Conservation (phyloP, 306 rosid genomes). For the Geum urbanum region DNA sequence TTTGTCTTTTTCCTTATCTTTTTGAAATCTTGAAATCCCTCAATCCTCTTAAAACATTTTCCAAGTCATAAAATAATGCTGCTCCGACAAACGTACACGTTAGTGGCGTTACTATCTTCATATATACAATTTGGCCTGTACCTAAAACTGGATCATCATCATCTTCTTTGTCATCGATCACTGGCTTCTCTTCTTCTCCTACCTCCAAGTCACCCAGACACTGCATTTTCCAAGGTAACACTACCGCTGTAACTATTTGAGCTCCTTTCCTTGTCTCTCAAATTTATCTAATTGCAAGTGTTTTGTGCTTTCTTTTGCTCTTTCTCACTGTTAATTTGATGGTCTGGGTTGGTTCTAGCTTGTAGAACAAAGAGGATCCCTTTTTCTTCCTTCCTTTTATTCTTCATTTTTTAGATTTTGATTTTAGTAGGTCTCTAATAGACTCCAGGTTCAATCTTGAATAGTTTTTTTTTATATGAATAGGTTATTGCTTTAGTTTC, state of each 20-base stretch:
- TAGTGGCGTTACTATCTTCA: too few relatives aligned
- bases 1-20: not conserved
- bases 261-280: not conserved
- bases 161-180: not conserved
- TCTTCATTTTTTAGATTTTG: not conserved
- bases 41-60: too few relatives aligned
- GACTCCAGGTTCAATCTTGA: not conserved
- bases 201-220: not conserved
- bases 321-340: not conserved
- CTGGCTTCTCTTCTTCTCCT: not conserved
- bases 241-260: not conserved
- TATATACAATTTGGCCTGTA: not conserved
- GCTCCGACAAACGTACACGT: not conserved
- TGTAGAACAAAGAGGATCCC: conserved; percentile 9
- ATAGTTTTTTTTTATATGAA: too few relatives aligned
- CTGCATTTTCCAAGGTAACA: conserved; percentile 1
- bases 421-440: not conserved
- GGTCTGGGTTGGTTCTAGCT: not conserved
- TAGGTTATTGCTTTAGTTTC: too few relatives aligned
- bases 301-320: not conserved
- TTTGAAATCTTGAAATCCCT: too few relatives aligned
- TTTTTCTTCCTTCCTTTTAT: too few relatives aligned
- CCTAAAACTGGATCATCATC: not conserved
- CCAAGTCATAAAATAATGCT: not conserved
- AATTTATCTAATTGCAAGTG: not conserved